Base-by-base conservation (phyloP, 441 rosid genomes). In the Jatropha multifida region DNA sequence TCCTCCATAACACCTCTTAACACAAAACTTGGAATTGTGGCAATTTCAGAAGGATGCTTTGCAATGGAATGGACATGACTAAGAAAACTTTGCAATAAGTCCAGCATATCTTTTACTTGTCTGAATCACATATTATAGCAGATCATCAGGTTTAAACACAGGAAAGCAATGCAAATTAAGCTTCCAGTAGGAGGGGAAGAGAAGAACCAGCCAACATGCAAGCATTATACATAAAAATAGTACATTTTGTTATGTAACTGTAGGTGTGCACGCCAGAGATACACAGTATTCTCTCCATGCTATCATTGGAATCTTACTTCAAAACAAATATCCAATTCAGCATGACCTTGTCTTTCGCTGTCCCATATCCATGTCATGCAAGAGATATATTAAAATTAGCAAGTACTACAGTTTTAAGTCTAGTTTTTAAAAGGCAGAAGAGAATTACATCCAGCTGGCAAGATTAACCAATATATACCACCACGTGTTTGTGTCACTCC, bases 371-470 rank as follows among this genome's bases (percentile, higher is more conserved):
- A 79, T 68, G 72, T 69, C 0, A 9, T 60, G 63, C 51, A 56
- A 15, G 20, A 56, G 44, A 56, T 18, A 26, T 61, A 15, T 23
- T 73, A 61, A 59, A 58, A 20, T 0, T 10, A 10, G 42, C 23
- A 7, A 40, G 23, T 2, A 40, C 41, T 54, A 11, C 49, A 14
- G 56, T 38, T 42, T 65, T 78, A 76, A 82, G 41, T 62, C 32
- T 75, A 73, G 60, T 15, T 82, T 71, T 71, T 67, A 60, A 7
- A 42, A 56, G 61, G 62, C 48, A 52, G n/a, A 61, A 75, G 82
- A 67, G 78, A 42, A 68, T 89, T 92, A 94, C 98, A 94, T 88
- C 98, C 98, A 49, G 98, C 97, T 55, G 98, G 98, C 75, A 94
- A 87, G 83, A 94, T 94, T 69, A 90, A 68, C 94, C 97, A 90